Evolutionary conservation across 2,329 filamentous ascomycete genomes (phyloP), one percentile per base, ranked within the genome.

Genomic region (Penicillium sp.): DNA sequence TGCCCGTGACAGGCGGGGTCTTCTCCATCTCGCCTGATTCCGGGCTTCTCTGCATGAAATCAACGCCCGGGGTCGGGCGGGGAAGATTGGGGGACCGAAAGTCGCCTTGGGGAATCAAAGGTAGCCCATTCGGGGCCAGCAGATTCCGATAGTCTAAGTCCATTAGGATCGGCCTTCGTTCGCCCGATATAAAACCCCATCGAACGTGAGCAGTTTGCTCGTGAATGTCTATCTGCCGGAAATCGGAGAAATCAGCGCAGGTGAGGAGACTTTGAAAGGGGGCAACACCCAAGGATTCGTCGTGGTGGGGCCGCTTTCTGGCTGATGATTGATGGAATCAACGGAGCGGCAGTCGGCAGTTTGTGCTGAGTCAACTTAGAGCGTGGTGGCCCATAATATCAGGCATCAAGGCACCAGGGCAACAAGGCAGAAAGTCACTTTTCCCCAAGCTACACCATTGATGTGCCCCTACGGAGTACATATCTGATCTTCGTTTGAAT

Each of bases 1-100:
- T 76, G 59, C 71, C 79, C 71, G 86, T 84, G 61, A 79, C 71
- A 57, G 78, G 76, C 63, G 70, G 71, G 54, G 70, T 66, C 65
- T 74, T 76, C 61, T 72, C 70, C 68, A 76, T 75, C 60, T 74
- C 71, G 63, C 69, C 65, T 61, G 68, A 65, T 59, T 71, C 74
- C 54, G 70, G 68, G 51, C 60, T 68, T 57, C 68, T 70, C 55
- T 66, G 61, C 52, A 70, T 64, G 56, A 70, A 66, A 59, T 71
- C 65, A 50, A 69, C 66, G 48, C 55, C 64, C 62, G 70, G 58
- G 55, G 64, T 56, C 57, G 71, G 69, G 63, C 65, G 69, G 61
- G 70, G 64, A 49, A 72, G 58, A 57, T 64, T 69, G 56, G 68
- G 66, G 64, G 67, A 70, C 71, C 72, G 72, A 72, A 72, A 64